A percentile compares a stretch with the other conserved stretches of the same genome.
Conservation (phyloP, 139 green algal species). For the Deuterostichococcus epilithicus region DNA sequence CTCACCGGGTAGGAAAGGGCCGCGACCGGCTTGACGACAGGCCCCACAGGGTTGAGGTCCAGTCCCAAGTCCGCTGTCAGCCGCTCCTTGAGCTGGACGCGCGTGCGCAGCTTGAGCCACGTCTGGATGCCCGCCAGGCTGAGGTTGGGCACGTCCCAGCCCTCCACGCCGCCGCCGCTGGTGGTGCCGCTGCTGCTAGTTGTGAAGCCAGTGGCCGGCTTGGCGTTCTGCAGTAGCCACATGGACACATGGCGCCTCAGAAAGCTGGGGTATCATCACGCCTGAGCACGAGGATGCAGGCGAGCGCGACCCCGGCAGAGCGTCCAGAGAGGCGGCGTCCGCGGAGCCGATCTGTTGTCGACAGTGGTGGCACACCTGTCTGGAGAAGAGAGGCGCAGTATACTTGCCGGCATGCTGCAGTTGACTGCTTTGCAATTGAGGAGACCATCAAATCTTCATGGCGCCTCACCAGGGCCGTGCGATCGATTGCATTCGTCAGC, state of each 20-base stretch:
- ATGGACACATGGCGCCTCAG: background rate
- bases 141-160: background rate
- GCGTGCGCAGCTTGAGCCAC: slow-evolving; percentile 6
- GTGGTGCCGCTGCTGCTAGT: background rate
- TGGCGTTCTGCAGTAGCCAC: background rate
- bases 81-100: background rate
- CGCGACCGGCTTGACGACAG: background rate
- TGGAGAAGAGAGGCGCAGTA: too few relatives aligned
- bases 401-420: too few relatives aligned
- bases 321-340: too few relatives aligned
- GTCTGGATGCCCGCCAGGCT: slow-evolving; percentile 4
- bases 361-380: too few relatives aligned
- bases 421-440: too few relatives aligned
- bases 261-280: too few relatives aligned
- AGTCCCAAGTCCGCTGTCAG: slow-evolving; percentile 8
- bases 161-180: background rate
- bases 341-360: too few relatives aligned
- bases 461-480: background rate
- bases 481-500: background rate
- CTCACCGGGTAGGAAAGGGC: slow-evolving; percentile 10
- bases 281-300: too few relatives aligned
- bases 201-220: background rate
- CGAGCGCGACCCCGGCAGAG: too few relatives aligned
- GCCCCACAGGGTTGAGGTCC: background rate
- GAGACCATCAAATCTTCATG: too few relatives aligned